A percentile compares a stretch with the other conserved stretches of the same genome.
Evolutionary conservation across 2,329 filamentous ascomycete genomes (phyloP).

Genomic region (Alternaria infectoria): DNA sequence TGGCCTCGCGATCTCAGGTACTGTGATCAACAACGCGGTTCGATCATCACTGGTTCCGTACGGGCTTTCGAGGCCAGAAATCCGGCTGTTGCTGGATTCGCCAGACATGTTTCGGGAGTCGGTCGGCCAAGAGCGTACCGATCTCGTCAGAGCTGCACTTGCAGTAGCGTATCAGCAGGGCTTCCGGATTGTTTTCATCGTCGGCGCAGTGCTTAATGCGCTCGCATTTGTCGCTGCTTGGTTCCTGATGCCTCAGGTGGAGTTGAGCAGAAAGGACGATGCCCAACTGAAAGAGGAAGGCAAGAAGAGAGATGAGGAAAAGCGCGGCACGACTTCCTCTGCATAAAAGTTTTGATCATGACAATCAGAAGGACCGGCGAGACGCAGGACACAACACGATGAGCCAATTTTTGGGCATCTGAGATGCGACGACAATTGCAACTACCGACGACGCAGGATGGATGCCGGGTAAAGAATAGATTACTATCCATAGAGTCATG

Average conservation of each 20-base stretch:
- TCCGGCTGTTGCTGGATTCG: slow-evolving; percentile 21
- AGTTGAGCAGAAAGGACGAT: slow-evolving; percentile 23
- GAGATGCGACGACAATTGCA: neutral
- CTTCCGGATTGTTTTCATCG: slow-evolving; percentile 25
- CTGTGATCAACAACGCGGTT: slow-evolving; percentile 38
- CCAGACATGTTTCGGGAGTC: slow-evolving; percentile 14
- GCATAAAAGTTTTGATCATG: neutral
- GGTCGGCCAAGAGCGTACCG: slow-evolving; percentile 9
- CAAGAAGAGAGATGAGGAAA: slow-evolving; percentile 13
- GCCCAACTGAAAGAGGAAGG: slow-evolving; percentile 28
- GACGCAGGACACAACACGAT: neutral
- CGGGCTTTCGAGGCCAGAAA: slow-evolving; percentile 15
- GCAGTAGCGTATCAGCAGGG: slow-evolving; percentile 19
- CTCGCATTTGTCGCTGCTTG: slow-evolving; percentile 23
- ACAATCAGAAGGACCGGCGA: neutral
- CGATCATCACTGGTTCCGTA: slow-evolving; percentile 11
- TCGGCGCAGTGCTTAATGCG: slow-evolving; percentile 23
- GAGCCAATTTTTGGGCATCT: neutral
- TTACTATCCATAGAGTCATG: neutral
- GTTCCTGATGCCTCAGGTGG: slow-evolving; percentile 27
- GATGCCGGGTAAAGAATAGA: slow-evolving; percentile 15
- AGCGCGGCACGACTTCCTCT: neutral
- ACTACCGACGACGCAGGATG: slow-evolving; percentile 10
- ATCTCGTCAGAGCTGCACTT: slow-evolving; percentile 12
- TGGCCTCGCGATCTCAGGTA: slow-evolving; percentile 60